Conservation (phyloP, 805 yeast species). For the Barnettozyma populi region DNA sequence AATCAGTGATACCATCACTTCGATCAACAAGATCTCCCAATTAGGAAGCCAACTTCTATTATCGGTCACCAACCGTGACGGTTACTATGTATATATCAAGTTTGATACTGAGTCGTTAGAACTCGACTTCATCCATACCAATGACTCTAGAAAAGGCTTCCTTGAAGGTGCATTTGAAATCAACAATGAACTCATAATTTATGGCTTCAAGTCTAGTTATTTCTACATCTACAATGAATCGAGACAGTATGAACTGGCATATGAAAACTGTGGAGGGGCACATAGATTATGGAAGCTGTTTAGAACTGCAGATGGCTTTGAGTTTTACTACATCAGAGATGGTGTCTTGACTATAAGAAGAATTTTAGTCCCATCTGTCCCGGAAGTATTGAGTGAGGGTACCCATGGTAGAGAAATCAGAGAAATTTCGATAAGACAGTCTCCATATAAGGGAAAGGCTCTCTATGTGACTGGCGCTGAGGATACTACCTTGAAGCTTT, state of each 20-base stretch:
- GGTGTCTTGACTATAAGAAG: conserved; percentile 39
- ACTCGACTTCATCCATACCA: conserved; percentile 41
- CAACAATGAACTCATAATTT: conserved; percentile 48
- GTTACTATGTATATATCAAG: conserved; percentile 44
- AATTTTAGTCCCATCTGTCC: conserved; percentile 23
- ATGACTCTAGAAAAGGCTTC: conserved; percentile 68
- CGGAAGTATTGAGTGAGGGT: conserved; percentile 47
- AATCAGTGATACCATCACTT: conserved; percentile 66
- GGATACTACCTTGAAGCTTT: conserved; percentile 73
- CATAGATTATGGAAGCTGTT: conserved; percentile 76
- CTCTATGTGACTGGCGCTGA: conserved; percentile 78
- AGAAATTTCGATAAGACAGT: conserved; percentile 52
- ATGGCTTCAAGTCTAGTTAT: conserved; percentile 76
- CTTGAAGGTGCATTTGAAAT: conserved; percentile 63
- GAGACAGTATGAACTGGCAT: conserved; percentile 59
- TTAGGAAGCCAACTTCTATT: conserved; percentile 19
- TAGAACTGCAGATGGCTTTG: conserved; percentile 26
- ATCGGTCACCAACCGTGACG: conserved; percentile 60
- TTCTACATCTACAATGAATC: conserved; percentile 84
- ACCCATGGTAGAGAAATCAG: conserved; percentile 92
- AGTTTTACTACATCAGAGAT: conserved; percentile 57
- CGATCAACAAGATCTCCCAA: conserved; percentile 37
- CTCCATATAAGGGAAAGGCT: conserved; percentile 19
- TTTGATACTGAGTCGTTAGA: conserved; percentile 22
- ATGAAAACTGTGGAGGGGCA: conserved; percentile 84